Evolutionary conservation across 2,329 filamentous ascomycete species (phyloP).

Genomic region (Corinectria fuckeliana): DNA sequence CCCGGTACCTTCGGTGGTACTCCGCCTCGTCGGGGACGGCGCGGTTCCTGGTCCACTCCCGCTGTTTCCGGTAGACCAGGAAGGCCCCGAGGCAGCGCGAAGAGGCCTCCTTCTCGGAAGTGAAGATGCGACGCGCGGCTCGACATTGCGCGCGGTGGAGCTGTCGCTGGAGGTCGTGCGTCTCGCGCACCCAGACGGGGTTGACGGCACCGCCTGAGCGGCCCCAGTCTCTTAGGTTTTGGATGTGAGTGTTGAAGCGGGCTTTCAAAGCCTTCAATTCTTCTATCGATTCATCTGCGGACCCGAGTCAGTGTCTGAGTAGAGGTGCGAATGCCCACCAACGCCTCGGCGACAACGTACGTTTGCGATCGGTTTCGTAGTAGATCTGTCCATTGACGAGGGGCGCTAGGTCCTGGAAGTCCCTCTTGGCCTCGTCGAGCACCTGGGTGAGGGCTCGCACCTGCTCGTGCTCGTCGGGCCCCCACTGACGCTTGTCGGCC

Average conservation of each 20-base stretch:
- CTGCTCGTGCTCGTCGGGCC: slow-evolving; percentile 65
- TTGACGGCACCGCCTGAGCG: slow-evolving; percentile 62
- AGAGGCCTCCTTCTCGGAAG: slow-evolving; percentile 54
- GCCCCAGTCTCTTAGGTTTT: slow-evolving; percentile 61
- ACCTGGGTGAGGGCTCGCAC: slow-evolving; percentile 59
- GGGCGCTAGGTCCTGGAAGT: slow-evolving; percentile 64
- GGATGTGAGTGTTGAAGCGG: slow-evolving; percentile 55
- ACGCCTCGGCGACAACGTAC: slow-evolving; percentile 46
- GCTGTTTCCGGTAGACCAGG: slow-evolving; percentile 58
- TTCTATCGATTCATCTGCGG: slow-evolving; percentile 58
- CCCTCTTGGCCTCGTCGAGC: slow-evolving; percentile 65
- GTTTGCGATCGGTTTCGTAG: slow-evolving; percentile 62
- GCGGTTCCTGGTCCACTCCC: slow-evolving; percentile 41
- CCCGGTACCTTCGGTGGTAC: slow-evolving; percentile 48
- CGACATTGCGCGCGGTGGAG: slow-evolving; percentile 65
- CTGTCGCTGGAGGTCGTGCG: slow-evolving; percentile 54
- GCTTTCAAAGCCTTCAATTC: slow-evolving; percentile 55
- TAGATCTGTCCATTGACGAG: slow-evolving; percentile 63
- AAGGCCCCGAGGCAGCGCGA: slow-evolving; percentile 63
- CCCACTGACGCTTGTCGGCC: slow-evolving; percentile 66
- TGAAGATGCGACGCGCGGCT: slow-evolving; percentile 62
- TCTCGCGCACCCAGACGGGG: slow-evolving; percentile 62
- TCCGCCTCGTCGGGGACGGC: slow-evolving; percentile 39
- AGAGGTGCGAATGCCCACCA: slow-evolving; percentile 3
- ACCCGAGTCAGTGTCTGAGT: slow-evolving; percentile 21